Evolutionary conservation across 345 rosid species (phyloP).

Genomic region (Aethionema arabicum): DNA sequence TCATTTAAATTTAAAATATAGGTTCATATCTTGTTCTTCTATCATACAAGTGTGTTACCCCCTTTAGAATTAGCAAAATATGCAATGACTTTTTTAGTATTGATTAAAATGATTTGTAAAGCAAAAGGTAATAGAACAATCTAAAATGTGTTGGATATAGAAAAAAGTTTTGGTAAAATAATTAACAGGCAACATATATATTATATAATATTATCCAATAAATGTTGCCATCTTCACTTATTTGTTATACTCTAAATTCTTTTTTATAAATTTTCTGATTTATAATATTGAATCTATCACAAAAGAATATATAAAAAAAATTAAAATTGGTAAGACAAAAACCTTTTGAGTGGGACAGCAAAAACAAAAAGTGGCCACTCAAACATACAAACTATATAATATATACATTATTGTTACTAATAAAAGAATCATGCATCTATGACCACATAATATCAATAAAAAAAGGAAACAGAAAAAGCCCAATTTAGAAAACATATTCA

Average conservation of each 20-base stretch:
- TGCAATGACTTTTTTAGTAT: constrained; percentile 3
- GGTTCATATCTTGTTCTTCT: too few relatives aligned
- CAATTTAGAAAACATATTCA: constrained; percentile 28
- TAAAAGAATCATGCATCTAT: constrained; percentile 24
- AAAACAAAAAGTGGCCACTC: constrained; percentile 36
- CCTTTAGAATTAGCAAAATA: neutral
- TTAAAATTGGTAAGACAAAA: constrained; percentile 23
- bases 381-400: constrained; percentile 21
- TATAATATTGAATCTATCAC: neutral
- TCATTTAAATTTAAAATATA: too few relatives aligned
- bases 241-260: neutral
- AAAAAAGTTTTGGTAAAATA: neutral
- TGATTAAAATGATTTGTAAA: neutral
- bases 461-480: constrained; percentile 28
- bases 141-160: neutral
- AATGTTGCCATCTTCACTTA: constrained; percentile 29
- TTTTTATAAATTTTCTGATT: neutral
- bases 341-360: constrained; percentile 24
- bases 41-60: neutral
- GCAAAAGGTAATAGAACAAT: neutral
- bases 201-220: constrained; percentile 20
- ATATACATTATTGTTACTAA: constrained; percentile 23
- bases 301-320: constrained; percentile 14
- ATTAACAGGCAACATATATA: constrained; percentile 1
- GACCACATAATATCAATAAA: constrained; percentile 32